Conservation (phyloP, 306 rosid species). For the Ormosia semicastrata region DNA sequence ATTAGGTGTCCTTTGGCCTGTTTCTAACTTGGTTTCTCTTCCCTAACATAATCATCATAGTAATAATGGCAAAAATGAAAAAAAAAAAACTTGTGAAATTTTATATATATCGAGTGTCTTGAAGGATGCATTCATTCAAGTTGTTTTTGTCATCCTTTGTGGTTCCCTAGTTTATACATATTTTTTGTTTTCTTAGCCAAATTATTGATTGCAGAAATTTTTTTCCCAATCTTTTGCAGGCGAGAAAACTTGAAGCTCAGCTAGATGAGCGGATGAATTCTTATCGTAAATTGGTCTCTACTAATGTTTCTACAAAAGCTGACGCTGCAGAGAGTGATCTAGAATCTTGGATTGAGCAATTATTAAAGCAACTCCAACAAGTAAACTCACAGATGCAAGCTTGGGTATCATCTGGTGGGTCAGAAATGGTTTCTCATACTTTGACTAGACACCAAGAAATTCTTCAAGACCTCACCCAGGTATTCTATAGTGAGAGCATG, state of each 20-base stretch:
- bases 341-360: conserved; percentile 74
- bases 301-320: conserved; percentile 68
- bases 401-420: conserved; percentile 95
- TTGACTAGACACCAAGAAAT: conserved; percentile 97
- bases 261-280: conserved; percentile 91
- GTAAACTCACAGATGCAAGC: conserved; percentile 97
- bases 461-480: conserved; percentile 98
- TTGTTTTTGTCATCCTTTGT: conserved; percentile 1
- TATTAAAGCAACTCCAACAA: conserved; percentile 88
- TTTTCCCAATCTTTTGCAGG: conserved; percentile 46
- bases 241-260: conserved; percentile 94
- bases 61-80: neutral
- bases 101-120: neutral
- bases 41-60: neutral
- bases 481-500: conserved; percentile 30
- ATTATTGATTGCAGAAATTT: conserved; percentile 19
- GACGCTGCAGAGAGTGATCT: conserved; percentile 64
- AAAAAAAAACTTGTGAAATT: neutral
- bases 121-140: neutral
- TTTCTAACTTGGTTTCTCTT: neutral
- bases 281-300: conserved; percentile 80
- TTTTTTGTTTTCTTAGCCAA: conserved; percentile 5
- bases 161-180: conserved; percentile 5
- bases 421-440: conserved; percentile 98
- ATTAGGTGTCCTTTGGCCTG: neutral